A percentile compares a stretch with the other conserved stretches of the same genome.
Conservation (phyloP, 257 asterid species). For the Solanum peruvianum region DNA sequence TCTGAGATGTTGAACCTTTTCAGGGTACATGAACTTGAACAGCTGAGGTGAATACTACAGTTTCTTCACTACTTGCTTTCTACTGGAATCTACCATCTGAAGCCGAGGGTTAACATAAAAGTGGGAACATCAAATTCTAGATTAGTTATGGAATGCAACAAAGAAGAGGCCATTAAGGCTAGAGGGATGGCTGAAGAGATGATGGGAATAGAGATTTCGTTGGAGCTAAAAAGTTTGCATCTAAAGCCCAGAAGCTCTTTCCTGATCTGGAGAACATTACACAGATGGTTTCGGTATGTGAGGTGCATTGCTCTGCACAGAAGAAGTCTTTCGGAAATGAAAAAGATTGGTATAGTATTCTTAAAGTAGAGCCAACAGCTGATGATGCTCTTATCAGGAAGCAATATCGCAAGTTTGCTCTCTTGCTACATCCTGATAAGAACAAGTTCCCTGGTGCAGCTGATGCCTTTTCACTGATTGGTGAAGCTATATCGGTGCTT, state of each 20-base stretch:
- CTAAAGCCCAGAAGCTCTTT: slow-evolving; percentile 34
- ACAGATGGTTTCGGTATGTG: slow-evolving; percentile 41
- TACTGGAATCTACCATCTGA: not conserved
- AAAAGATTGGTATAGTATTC: slow-evolving; percentile 48
- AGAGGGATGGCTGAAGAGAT: slow-evolving; percentile 32
- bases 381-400: slow-evolving; percentile 31
- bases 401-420: slow-evolving; percentile 36
- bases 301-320: slow-evolving; percentile 41
- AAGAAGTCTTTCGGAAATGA: slow-evolving; percentile 15
- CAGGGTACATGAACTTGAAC: not conserved
- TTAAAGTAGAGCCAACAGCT: slow-evolving; percentile 30
- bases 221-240: slow-evolving; percentile 26
- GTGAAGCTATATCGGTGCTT: slow-evolving; percentile 40
- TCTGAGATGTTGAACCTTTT: not conserved
- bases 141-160: slow-evolving; percentile 34
- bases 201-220: slow-evolving; percentile 40
- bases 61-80: not conserved
- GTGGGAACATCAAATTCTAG: not conserved
- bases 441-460: slow-evolving; percentile 45
- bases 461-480: slow-evolving; percentile 42
- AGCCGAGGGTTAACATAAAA: not conserved
- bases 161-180: slow-evolving; percentile 32
- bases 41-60: not conserved
- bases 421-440: slow-evolving; percentile 54
- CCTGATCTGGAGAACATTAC: slow-evolving; percentile 22